A percentile compares a stretch with the other conserved stretches of the same genome.
These are phyloP conservation scores for Geotrichum aggregatum DNA, from an alignment of 1,139 yeast genomes.

Conservation along the genomic window DNA sequence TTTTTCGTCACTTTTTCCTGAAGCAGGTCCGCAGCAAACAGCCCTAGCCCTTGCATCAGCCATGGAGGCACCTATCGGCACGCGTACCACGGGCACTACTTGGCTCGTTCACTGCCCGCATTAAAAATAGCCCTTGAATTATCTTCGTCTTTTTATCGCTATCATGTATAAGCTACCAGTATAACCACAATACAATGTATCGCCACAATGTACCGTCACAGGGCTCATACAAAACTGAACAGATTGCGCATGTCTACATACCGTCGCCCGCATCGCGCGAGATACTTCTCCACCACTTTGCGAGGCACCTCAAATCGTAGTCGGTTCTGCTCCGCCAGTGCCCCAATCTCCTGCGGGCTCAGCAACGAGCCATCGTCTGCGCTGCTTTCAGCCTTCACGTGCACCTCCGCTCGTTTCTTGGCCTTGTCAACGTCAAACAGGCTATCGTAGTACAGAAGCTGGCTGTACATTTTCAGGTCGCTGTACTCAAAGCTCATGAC, in stretches of 20 bases:
- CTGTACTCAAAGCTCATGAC: constrained; percentile 72
- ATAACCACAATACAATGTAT: too few species aligned
- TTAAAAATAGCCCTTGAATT: background rate
- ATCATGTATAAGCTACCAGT: too few species aligned
- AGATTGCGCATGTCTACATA: constrained; percentile 83
- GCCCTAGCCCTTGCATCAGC: constrained; percentile 4
- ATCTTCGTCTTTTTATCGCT: background rate
- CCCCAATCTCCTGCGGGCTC: constrained; percentile 46
- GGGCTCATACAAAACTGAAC: constrained; percentile 41
- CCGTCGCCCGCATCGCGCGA: constrained; percentile 82
- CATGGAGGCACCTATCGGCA: background rate
- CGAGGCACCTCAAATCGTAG: constrained; percentile 54
- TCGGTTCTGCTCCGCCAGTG: constrained; percentile 77
- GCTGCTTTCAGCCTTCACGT: constrained; percentile 44
- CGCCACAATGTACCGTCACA: too few species aligned
- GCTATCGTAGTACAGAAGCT: constrained; percentile 71
- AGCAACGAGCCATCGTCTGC: background rate
- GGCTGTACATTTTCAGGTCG: constrained; percentile 81
- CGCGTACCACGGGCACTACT: too few species aligned
- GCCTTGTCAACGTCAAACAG: constrained; percentile 82
- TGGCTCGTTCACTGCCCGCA: too few species aligned
- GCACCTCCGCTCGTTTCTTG: constrained; percentile 42
- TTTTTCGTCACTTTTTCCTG: background rate
- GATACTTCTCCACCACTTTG: constrained; percentile 67
- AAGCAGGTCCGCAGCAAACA: constrained; percentile 8